Evolutionary conservation across 306 rosid species (phyloP), one percentile per base, ranked within the genome.

Genomic region (barrel medic (Medicago truncatula)): DNA sequence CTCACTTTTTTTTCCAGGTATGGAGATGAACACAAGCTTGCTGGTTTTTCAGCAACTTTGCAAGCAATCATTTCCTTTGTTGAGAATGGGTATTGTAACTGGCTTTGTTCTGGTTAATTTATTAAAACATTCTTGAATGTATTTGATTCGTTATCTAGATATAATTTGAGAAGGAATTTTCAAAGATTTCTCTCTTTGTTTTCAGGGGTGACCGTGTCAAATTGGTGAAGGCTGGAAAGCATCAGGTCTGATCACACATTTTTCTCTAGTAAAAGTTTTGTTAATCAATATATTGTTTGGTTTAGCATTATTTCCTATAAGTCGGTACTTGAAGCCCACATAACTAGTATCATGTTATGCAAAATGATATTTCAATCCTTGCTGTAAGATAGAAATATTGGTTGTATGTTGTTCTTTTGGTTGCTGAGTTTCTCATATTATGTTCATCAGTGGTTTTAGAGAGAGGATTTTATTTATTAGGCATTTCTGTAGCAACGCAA

Each of bases 21-120:
- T 28, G 98, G 98, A 43, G 98, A 93, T 61, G 98, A 91, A 75
- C 91, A 93, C 90, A 93, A 89, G 81, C 94, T 93, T 83, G 97
- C 98, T 44, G 98, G 98, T 80, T 93, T 93, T 87, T 91, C 97
- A 25, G 98, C 98, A 69, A 93, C 97, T 75, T 86, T 93, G 85
- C 98, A 93, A 83, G 98, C 98, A 49, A 93, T 93, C 66, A 93
- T 93, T 82, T 93, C 98, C 83, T 93, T 91, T 50, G 96, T 91
- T 63, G 97, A 93, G 86, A 88, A 88, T 73, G 97, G 98, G 98
- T 91, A 88, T 70, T 67, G 13, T 74, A 13, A 53, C 44, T 82
- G 71, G 46, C 80, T 71, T 64, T 71, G 16, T 40, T 76, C 81
- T 34, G 39, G 79, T 80, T 78, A 44, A 50, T 49, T 44, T 67